Base-by-base conservation (phyloP, 148 eudicot genomes). In the Rhododendron molle region DNA sequence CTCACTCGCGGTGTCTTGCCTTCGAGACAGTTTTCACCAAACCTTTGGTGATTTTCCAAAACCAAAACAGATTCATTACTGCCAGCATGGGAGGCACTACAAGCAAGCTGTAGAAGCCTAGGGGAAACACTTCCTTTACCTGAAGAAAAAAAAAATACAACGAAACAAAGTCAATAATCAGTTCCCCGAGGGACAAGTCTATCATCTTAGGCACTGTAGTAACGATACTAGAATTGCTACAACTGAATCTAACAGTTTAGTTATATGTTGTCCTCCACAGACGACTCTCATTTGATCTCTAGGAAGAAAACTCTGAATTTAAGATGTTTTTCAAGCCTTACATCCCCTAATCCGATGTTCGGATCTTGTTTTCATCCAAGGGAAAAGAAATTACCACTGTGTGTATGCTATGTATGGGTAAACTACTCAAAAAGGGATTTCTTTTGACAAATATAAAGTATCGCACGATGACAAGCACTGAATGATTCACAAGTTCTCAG, bases 41-140 rank as follows among this genome's bases (percentile, higher is more conserved):
- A 83, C 99, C 99, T 88, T 85, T 97, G 49, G 94, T 88, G 18
- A 97, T 97, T 91, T 95, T 97, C 89, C 88, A 87, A 83, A 97
- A 95, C 99, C 99, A 95, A 87, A 92, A 90, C 86, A 90, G 38
- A 87, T 97, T 97, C 94, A 97, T 89, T 49, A 81, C 32, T 20
- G 95, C 85, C 85, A 97, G 82, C 71, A 89, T 85, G 0, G 93
- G 89, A 18, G 99, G 94, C 32, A 88, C 90, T 1, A 83, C 56
- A 23, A 92, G 80, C 86, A 90, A 84, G 79, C 93, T 85, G 89
- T 88, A 91, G 85, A 81, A 95, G 77, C 95, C 95, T 80, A 93
- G 47, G 26, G 86, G 86, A 47, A 91, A 81, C 81, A 97, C 85
- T 90, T 89, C 58, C 88, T 92, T 90, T 38, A 97, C 92, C 99